phyloP scores from a whole-genome alignment of 1,284 basidiomycete genomes.

The Ganoderma lucidum region DNA sequence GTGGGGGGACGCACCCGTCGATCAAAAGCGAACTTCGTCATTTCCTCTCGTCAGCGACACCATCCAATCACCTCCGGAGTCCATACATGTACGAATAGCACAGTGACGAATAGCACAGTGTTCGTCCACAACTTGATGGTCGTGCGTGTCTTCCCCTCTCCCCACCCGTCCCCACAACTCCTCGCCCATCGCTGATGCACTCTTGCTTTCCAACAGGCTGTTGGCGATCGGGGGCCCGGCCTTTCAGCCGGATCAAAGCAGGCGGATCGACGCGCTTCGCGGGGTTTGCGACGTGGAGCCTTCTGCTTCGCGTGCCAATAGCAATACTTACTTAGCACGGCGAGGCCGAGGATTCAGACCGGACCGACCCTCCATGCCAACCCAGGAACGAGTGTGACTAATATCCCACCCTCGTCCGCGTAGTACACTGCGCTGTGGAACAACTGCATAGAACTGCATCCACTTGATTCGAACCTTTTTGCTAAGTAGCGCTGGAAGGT shows the following conservation, averaged over 20 bases:
- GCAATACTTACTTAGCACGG: neutral
- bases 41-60: neutral
- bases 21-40: neutral
- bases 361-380: constrained; percentile 3
- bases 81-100: neutral
- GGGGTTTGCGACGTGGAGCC: neutral
- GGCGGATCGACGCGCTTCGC: constrained; percentile 5
- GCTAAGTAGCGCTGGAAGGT: neutral
- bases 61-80: neutral
- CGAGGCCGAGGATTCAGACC: neutral
- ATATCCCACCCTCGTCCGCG: neutral
- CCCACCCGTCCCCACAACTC: no score
- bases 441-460: neutral
- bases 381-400: neutral
- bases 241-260: neutral
- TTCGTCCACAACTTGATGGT: neutral
- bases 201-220: neutral
- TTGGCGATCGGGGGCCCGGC: neutral
- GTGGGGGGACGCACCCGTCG: neutral
- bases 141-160: neutral
- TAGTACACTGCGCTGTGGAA: neutral
- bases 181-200: neutral
- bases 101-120: no score
- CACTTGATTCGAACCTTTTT: neutral
- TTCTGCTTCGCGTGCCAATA: constrained; percentile 4